phyloP scores from a whole-genome alignment of 257 asterid genomes.

The Penstemon davidsonii region DNA sequence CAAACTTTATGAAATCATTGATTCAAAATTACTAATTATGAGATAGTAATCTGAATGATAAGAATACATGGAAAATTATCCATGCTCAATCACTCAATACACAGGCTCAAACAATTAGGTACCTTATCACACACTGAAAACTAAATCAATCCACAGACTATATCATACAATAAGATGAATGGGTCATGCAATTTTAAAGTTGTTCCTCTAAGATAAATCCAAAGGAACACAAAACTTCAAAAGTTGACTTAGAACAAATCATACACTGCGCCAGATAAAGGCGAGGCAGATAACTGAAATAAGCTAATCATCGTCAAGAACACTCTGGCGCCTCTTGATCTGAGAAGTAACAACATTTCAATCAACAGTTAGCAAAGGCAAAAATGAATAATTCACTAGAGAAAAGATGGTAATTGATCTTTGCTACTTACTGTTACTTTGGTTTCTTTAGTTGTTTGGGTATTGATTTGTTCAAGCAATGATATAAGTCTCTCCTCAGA shows the following conservation, averaged over 20 bases:
- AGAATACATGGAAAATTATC: too few species aligned
- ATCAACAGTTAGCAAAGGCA: not conserved
- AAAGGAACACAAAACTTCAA: slow-evolving; percentile 11
- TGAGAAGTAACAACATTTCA: slow-evolving; percentile 31
- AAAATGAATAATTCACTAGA: not conserved
- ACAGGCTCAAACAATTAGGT: too few species aligned
- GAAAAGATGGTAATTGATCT: not conserved
- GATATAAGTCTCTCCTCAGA: slow-evolving; percentile 89
- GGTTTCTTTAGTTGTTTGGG: slow-evolving; percentile 83
- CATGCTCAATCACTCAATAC: too few species aligned
- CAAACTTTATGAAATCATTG: too few species aligned
- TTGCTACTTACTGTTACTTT: slow-evolving; percentile 84
- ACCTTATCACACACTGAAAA: too few species aligned
- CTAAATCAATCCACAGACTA: too few species aligned
- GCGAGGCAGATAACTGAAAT: slow-evolving; percentile 10
- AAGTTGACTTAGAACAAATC: slow-evolving; percentile 9
- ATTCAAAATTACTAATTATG: too few species aligned
- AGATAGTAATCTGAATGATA: too few species aligned
- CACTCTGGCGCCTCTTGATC: slow-evolving; percentile 83
- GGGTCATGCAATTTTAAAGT: slow-evolving; percentile 8
- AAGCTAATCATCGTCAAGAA: slow-evolving; percentile 82
- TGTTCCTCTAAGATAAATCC: slow-evolving; percentile 4
- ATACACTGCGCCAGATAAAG: slow-evolving; percentile 13
- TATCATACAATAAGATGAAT: not conserved
- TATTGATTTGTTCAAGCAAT: slow-evolving; percentile 93